Conservation (phyloP, 1,284 basidiomycete genomes). For the Cutaneotrichosporon dermatis region DNA sequence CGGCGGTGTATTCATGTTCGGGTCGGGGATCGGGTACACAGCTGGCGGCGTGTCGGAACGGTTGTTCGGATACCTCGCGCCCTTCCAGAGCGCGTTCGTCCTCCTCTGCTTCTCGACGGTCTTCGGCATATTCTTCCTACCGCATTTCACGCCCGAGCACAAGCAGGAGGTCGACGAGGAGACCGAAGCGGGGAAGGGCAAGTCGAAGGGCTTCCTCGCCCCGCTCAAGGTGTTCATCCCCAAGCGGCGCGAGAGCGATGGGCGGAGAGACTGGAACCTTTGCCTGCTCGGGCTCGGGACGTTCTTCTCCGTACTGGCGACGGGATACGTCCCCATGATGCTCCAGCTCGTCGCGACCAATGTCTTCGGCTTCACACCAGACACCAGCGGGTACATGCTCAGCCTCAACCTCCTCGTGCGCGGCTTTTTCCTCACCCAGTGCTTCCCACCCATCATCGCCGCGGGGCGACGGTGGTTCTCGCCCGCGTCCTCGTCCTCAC, state of each 20-base stretch:
- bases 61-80: slow-evolving; percentile 32
- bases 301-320: slow-evolving; percentile 44
- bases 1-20: slow-evolving; percentile 39
- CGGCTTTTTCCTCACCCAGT: slow-evolving; percentile 41
- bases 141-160: slow-evolving; percentile 37
- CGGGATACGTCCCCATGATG: slow-evolving; percentile 41
- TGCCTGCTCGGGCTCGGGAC: slow-evolving; percentile 38
- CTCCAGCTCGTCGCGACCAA: slow-evolving; percentile 44
- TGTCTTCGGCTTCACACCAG: slow-evolving; percentile 36
- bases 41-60: slow-evolving; percentile 38
- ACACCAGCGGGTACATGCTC: slow-evolving; percentile 37
- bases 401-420: slow-evolving; percentile 33
- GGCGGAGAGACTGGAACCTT: slow-evolving; percentile 36
- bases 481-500: background rate
- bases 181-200: slow-evolving; percentile 12
- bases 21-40: slow-evolving; percentile 19
- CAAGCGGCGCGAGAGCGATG: background rate
- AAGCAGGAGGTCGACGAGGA: background rate
- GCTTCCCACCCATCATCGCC: slow-evolving; percentile 42
- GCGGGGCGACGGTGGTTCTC: slow-evolving; percentile 25
- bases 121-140: slow-evolving; percentile 42
- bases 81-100: slow-evolving; percentile 41
- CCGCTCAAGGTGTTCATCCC: slow-evolving; percentile 45
- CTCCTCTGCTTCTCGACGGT: slow-evolving; percentile 41
- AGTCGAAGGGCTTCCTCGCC: slow-evolving; percentile 29